These are phyloP conservation scores for Byssothecium circinans DNA, from an alignment of 2,329 filamentous ascomycete genomes.

Conservation along the genomic window DNA sequence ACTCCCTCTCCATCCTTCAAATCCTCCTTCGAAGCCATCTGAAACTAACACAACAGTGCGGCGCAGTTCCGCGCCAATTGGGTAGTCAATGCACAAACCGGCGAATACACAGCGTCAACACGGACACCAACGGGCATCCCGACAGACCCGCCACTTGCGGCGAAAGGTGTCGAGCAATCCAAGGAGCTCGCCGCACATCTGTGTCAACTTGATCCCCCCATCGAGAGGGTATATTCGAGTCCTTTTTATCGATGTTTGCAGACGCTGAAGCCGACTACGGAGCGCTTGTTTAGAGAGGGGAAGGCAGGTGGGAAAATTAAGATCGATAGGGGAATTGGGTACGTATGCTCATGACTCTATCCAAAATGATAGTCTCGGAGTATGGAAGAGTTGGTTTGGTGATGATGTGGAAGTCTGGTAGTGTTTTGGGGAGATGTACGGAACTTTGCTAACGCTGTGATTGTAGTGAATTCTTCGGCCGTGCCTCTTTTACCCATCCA, in stretches of 20 bases:
- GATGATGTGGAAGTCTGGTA: too few relatives aligned
- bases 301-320: conserved; percentile 47
- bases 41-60: conserved; percentile 22
- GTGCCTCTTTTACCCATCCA: conserved; percentile 83
- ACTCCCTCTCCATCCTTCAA: background rate
- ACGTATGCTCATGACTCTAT: conserved; percentile 18
- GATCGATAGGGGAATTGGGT: conserved; percentile 58
- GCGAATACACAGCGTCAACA: conserved; percentile 69
- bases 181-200: conserved; percentile 72
- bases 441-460: background rate
- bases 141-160: conserved; percentile 82
- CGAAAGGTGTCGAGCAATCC: conserved; percentile 83
- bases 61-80: conserved; percentile 81
- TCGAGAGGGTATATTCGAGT: conserved; percentile 71
- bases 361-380: too few relatives aligned
- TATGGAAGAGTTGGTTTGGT: too few relatives aligned
- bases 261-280: conserved; percentile 43
- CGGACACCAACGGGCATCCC: conserved; percentile 82
- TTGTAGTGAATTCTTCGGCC: conserved; percentile 89
- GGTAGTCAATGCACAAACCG: conserved; percentile 79
- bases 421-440: conserved; percentile 59
- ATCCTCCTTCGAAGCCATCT: conserved; percentile 3
- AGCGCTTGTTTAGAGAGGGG: conserved; percentile 34
- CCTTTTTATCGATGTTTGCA: conserved; percentile 48
- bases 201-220: conserved; percentile 62